Conservation (phyloP, 2,329 filamentous ascomycete genomes). For the Xylariaceae sp. region DNA sequence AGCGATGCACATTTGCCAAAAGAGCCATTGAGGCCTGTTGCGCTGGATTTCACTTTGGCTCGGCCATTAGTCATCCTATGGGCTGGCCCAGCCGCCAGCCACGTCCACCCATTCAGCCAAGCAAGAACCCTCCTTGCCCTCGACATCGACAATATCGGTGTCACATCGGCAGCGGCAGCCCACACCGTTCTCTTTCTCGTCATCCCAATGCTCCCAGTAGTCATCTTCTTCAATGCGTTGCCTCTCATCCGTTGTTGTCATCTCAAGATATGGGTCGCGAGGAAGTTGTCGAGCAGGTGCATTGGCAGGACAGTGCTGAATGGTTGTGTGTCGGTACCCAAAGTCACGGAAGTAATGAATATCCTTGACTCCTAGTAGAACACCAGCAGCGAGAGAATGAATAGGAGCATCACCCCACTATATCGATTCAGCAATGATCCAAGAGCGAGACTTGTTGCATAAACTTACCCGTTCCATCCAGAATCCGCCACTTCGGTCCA, state of each 20-base stretch:
- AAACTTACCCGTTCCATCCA: conserved; percentile 89
- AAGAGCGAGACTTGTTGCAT: neutral
- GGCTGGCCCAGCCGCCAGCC: conserved; percentile 79
- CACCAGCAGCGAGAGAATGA: conserved; percentile 92
- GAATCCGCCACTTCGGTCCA: conserved; percentile 96
- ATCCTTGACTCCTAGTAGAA: conserved; percentile 74
- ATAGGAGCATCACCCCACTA: conserved; percentile 99
- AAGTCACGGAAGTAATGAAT: conserved; percentile 99
- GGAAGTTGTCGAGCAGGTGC: conserved; percentile 84
- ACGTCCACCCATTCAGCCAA: conserved; percentile 96
- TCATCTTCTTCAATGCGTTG: conserved; percentile 88
- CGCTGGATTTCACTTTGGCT: neutral
- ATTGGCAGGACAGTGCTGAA: conserved; percentile 97
- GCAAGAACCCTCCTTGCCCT: conserved; percentile 96
- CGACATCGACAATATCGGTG: conserved; percentile 94
- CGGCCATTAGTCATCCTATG: conserved; percentile 14
- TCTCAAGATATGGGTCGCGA: conserved; percentile 76
- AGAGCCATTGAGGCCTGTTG: too few species aligned
- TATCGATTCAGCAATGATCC: conserved; percentile 32
- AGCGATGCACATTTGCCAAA: neutral
- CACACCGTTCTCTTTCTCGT: conserved; percentile 90
- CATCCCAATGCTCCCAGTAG: conserved; percentile 89
- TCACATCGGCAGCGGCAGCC: conserved; percentile 96
- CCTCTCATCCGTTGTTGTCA: conserved; percentile 76
- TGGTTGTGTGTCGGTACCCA: conserved; percentile 96